Conservation (phyloP, 1,284 basidiomycete genomes). For the Pyrrhoderma noxium region DNA sequence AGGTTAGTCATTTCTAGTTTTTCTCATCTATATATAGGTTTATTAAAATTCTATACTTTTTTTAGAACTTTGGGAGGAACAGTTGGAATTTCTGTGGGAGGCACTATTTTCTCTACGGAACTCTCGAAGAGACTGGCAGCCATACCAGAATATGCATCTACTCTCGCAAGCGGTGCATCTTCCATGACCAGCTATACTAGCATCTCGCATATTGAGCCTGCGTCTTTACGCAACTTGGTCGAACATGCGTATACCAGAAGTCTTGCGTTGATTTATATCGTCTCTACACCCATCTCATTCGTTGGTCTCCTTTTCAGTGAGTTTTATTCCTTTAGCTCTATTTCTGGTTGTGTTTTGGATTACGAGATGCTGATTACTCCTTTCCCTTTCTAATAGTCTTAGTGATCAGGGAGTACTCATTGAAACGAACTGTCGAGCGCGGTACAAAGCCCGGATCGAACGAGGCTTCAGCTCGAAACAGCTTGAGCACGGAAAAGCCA, state of each 20-base stretch:
- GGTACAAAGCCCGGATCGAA: neutral
- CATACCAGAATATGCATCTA: constrained; percentile 13
- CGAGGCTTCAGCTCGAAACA: no score
- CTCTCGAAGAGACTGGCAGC: constrained; percentile 14
- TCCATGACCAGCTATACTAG: constrained; percentile 18
- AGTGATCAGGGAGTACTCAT: constrained; percentile 12
- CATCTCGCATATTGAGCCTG: constrained; percentile 19
- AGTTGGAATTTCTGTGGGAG: constrained; percentile 28
- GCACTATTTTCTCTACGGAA: constrained; percentile 21
- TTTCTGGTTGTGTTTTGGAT: neutral
- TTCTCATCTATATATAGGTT: constrained; percentile 1
- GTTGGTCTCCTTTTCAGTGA: constrained; percentile 14
- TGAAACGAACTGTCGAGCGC: constrained; percentile 13
- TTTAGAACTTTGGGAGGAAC: constrained; percentile 28
- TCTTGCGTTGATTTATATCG: constrained; percentile 18
- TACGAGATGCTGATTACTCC: neutral
- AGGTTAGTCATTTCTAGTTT: constrained; percentile 28
- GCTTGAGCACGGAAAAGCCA: no score
- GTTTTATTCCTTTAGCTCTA: neutral
- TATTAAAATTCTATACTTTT: neutral
- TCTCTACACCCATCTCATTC: constrained; percentile 10
- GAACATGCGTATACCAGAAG: constrained; percentile 17
- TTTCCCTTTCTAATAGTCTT: constrained; percentile 1
- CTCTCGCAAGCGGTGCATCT: constrained; percentile 1
- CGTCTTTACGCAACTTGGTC: constrained; percentile 14